Evolutionary conservation across 2,329 filamentous ascomycete species (phyloP).

Genomic region (Aspergillus sp.): DNA sequence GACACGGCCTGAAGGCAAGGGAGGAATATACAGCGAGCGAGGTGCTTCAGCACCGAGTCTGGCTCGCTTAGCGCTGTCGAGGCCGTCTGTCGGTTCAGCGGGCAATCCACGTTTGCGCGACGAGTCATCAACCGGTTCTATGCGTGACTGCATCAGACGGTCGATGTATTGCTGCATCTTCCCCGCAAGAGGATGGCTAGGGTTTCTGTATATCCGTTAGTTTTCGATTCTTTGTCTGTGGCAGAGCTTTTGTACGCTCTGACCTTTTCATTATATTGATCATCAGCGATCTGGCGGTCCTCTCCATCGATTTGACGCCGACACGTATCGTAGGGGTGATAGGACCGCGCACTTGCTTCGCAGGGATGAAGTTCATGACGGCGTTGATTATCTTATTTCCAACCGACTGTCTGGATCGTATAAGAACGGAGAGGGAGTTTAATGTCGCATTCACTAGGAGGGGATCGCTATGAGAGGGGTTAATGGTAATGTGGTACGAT

Average conservation of each 20-base stretch:
- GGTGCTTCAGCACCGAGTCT: conserved; percentile 59
- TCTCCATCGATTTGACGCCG: conserved; percentile 88
- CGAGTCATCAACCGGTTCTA: conserved; percentile 76
- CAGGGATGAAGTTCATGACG: conserved; percentile 86
- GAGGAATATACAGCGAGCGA: conserved; percentile 58
- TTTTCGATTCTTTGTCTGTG: not conserved
- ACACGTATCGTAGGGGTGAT: conserved; percentile 79
- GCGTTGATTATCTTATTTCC: conserved; percentile 82
- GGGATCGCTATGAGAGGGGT: conserved; percentile 63
- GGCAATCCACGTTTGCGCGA: conserved; percentile 72
- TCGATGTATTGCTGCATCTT: conserved; percentile 88
- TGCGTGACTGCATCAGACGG: conserved; percentile 72
- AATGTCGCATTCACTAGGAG: conserved; percentile 86
- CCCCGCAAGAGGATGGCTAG: conserved; percentile 69
- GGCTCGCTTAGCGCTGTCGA: conserved; percentile 79
- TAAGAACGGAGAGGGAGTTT: conserved; percentile 79
- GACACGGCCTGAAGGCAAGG: conserved; percentile 71
- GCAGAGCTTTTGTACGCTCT: conserved; percentile 16
- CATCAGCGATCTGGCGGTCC: conserved; percentile 81
- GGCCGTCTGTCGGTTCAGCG: conserved; percentile 66
- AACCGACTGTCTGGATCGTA: conserved; percentile 77
- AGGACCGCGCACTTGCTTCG: conserved; percentile 73
- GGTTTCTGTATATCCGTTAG: conserved; percentile 59
- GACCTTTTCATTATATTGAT: conserved; percentile 80
- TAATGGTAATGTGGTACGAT: conserved; percentile 2